Base-by-base conservation (phyloP, 2,329 filamentous ascomycete species). In the Talaromyces amestolkiae region DNA sequence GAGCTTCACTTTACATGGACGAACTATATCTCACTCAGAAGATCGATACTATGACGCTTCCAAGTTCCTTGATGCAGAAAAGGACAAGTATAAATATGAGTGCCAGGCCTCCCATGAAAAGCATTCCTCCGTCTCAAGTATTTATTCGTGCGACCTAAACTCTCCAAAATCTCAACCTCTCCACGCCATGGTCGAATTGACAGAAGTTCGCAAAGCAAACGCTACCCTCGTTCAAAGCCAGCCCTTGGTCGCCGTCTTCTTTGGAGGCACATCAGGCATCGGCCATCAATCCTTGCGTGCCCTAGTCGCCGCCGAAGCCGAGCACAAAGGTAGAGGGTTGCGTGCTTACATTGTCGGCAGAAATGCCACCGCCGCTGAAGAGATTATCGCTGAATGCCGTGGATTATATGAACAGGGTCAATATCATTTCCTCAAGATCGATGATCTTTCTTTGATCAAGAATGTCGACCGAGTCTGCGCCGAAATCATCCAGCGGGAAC, bases 401-500 rank as follows among this genome's bases (percentile, higher is more conserved):
- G 43, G 37, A 3, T 27, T 62, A 7, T 65, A 61, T 33, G 31
- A 51, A 10, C 37, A 62, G 11, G 64, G 64, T 11, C 51, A 65
- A 27, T 65, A 49, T n/a, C 39, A 31, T 2, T 62, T 65, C n/a
- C 19, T 65, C 27, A 43, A 62, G n/a, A 39, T 56, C 10, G 64
- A 56, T n/a, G 64, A 65, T 19, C 64, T 65, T n/a, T 65, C 64
- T 10, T 47, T 65, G 49, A 58, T 65, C 22, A 53, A 45, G 19
- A 61, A 47, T 10, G 59, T 62, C 22, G 64, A 65, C 43, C 37
- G 54, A 24, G 51, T 58, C 33, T 65, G 64, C 33, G 64, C 51
- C 15, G 58, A 65, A 31, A 62, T 65, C 19, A 27, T 62, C 17
- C 39, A 59, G 43, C 22, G 9, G 8, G 64, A 65, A 53, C 47